Evolutionary conservation across 805 yeast species (phyloP).

Genomic region (Candida endomychidarum): DNA sequence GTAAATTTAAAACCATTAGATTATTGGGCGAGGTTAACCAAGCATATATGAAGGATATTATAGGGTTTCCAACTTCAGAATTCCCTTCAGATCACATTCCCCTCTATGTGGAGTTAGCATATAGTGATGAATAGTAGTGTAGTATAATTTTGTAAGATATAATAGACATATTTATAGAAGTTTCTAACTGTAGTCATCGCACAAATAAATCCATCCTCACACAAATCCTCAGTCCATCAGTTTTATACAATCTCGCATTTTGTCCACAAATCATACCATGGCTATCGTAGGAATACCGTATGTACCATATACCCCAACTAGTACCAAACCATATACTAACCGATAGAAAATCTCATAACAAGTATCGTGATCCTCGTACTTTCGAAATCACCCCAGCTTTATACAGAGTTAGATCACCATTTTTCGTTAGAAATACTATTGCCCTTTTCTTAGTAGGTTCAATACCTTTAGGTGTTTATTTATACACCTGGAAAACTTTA

Average conservation of each 20-base stretch:
- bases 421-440: conserved; percentile 71
- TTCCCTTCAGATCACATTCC: conserved; percentile 96
- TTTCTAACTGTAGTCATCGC: too few species aligned
- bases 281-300: conserved; percentile 15
- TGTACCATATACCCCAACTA: conserved; percentile 5
- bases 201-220: too few species aligned
- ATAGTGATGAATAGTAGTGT: too few species aligned
- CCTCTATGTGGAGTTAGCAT: conserved; percentile 26
- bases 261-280: conserved; percentile 7
- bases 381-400: conserved; percentile 92
- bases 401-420: conserved; percentile 86
- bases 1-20: conserved; percentile 79
- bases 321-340: conserved; percentile 14
- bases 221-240: too few species aligned
- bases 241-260: too few species aligned
- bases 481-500: conserved; percentile 61
- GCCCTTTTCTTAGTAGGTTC: conserved; percentile 58
- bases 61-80: conserved; percentile 90
- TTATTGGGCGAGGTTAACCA: conserved; percentile 79
- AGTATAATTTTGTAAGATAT: too few species aligned
- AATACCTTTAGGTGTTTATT: conserved; percentile 68
- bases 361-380: conserved; percentile 60
- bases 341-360: conserved; percentile 42
- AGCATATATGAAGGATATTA: conserved; percentile 66
- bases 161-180: too few species aligned